phyloP scores from a whole-genome alignment of 495 filamentous ascomycete species.

The Penicillium soppii region DNA sequence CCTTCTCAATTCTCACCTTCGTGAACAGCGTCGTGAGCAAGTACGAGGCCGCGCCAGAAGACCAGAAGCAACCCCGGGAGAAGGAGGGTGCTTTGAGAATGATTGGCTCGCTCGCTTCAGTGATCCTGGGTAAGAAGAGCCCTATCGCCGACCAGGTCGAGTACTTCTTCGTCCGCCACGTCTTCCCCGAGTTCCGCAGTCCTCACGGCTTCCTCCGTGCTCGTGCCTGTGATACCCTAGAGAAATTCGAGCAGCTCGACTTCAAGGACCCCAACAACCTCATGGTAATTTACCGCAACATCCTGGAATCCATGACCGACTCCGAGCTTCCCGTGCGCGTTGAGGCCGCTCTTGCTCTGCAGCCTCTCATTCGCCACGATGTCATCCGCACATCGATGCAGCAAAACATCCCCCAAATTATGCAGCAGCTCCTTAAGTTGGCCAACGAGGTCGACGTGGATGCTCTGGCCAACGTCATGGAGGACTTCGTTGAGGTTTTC shows the following conservation, averaged over 20 bases:
- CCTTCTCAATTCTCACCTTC: conserved; percentile 88
- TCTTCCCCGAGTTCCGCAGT: conserved; percentile 96
- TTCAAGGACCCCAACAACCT: conserved; percentile 95
- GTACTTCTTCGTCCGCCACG: conserved; percentile 96
- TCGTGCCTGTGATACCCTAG: conserved; percentile 92
- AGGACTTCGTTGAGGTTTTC: conserved; percentile 98
- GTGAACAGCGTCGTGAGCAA: conserved; percentile 91
- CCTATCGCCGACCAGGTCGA: conserved; percentile 98
- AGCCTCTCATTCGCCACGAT: conserved; percentile 93
- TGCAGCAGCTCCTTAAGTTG: conserved; percentile 96
- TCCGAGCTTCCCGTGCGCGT: conserved; percentile 87
- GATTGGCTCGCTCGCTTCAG: conserved; percentile 92
- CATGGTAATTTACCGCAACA: conserved; percentile 92
- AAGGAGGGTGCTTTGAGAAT: conserved; percentile 97
- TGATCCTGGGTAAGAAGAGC: conserved; percentile 96
- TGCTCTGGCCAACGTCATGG: conserved; percentile 97
- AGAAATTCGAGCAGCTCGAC: conserved; percentile 95
- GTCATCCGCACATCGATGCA: conserved; percentile 93
- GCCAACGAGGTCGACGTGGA: conserved; percentile 96
- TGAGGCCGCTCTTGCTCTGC: conserved; percentile 89
- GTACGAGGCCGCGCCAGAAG: conserved; percentile 78
- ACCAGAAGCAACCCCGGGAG: conserved; percentile 85
- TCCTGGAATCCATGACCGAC: conserved; percentile 95
- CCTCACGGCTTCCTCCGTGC: conserved; percentile 91
- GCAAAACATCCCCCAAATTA: conserved; percentile 97